These are phyloP conservation scores for Dacryopinax spathularia DNA, from an alignment of 768 basidiomycete species.

Conservation along the genomic window DNA sequence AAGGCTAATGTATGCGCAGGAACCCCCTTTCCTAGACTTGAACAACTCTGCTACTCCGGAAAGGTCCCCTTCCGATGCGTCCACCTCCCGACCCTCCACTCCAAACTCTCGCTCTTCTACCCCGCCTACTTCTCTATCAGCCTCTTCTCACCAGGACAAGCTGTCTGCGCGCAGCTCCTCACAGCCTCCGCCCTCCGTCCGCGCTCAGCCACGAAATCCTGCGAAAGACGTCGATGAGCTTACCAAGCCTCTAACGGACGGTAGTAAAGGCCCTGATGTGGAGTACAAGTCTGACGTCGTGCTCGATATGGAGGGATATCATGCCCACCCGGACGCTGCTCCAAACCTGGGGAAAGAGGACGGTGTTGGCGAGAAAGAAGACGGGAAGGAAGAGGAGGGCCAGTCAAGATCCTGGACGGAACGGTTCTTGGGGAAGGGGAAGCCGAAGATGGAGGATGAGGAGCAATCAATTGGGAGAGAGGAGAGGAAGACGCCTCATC, in stretches of 20 bases:
- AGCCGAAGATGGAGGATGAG: background rate
- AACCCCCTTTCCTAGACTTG: conserved; percentile 74
- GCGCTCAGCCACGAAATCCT: background rate
- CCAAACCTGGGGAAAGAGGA: conserved; percentile 21
- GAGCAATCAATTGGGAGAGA: background rate
- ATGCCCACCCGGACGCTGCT: background rate
- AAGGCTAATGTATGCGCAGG: conserved; percentile 8
- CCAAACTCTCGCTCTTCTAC: conserved; percentile 11
- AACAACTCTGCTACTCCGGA: conserved; percentile 33
- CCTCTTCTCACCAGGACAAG: conserved; percentile 9
- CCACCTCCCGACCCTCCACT: conserved; percentile 10
- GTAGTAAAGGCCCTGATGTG: conserved; percentile 1
- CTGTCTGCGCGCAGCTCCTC: background rate
- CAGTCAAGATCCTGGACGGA: conserved; percentile 9
- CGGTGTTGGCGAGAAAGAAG: conserved; percentile 17
- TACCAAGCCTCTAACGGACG: background rate
- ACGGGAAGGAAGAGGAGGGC: conserved; percentile 17
- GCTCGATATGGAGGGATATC: conserved; percentile 3
- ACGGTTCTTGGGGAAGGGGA: background rate
- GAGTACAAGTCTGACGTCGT: background rate
- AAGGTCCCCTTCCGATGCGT: background rate
- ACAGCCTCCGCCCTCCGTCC: background rate
- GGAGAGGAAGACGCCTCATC: background rate
- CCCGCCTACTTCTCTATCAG: conserved; percentile 15
- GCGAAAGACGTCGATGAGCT: background rate